These are phyloP conservation scores for Craterostigma plantagineum DNA, from an alignment of 257 asterid genomes.

Conservation along the genomic window DNA sequence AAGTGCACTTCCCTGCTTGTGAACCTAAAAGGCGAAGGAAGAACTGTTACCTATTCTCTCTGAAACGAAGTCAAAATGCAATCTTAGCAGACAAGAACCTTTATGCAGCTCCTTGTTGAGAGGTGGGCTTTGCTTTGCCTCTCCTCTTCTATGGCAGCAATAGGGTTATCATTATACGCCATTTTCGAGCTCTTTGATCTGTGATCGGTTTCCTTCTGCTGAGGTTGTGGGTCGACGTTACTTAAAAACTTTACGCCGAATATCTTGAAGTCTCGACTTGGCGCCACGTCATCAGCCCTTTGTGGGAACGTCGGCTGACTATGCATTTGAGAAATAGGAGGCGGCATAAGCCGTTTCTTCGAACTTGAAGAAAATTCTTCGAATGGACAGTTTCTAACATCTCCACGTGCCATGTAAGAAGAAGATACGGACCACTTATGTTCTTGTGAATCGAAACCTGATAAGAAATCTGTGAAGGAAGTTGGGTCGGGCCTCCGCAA, in stretches of 20 bases:
- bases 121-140: constrained; percentile 28
- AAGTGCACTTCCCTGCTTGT: constrained; percentile 85
- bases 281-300: constrained; percentile 25
- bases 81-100: constrained; percentile 23
- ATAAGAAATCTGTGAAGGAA: constrained; percentile 56
- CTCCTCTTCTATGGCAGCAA: constrained; percentile 35
- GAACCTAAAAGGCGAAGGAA: constrained; percentile 36
- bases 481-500: constrained; percentile 4
- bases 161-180: constrained; percentile 29
- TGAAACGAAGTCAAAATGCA: no score
- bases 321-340: constrained; percentile 34
- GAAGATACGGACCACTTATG: neutral
- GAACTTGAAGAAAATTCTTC: constrained; percentile 34
- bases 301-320: constrained; percentile 22
- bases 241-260: constrained; percentile 61
- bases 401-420: constrained; percentile 33
- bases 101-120: constrained; percentile 87
- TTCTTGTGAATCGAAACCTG: constrained; percentile 47
- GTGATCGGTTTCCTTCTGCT: constrained; percentile 15
- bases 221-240: constrained; percentile 15
- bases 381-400: constrained; percentile 22
- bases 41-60: neutral
- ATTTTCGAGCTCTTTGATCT: constrained; percentile 40
- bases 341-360: constrained; percentile 66
- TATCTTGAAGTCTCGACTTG: constrained; percentile 61